Evolutionary conservation across 331 rosid genomes (phyloP).

Genomic region (Telfairia occidentalis): DNA sequence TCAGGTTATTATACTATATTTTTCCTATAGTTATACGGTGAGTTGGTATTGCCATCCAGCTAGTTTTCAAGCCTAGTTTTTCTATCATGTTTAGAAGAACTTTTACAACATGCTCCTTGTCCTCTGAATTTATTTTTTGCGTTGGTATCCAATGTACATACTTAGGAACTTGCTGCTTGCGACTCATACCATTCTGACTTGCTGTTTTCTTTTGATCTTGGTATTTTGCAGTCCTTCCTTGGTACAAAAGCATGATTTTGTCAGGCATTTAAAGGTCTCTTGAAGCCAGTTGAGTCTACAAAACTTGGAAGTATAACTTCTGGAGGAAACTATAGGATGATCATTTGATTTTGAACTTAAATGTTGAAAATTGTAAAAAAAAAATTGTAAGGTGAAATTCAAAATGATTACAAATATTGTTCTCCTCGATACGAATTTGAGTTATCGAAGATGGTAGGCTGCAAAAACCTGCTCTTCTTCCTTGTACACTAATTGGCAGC

Average conservation of each 20-base stretch:
- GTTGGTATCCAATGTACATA: background rate
- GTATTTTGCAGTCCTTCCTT: constrained; percentile 1
- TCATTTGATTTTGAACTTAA: constrained; percentile 1
- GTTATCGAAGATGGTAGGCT: constrained; percentile 2
- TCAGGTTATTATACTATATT: background rate
- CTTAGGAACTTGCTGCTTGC: background rate
- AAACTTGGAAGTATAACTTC: constrained; percentile 2
- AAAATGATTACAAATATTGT: constrained; percentile 6
- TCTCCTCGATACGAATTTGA: background rate
- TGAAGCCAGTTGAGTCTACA: background rate
- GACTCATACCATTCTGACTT: background rate
- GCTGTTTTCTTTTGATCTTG: background rate
- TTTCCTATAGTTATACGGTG: background rate
- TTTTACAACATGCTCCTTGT: background rate
- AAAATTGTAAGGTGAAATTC: background rate
- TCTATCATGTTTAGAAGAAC: background rate
- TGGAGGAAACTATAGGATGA: constrained; percentile 1
- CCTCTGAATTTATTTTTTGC: background rate
- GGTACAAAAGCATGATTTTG: background rate
- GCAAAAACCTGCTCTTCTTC: background rate
- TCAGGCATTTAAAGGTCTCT: background rate
- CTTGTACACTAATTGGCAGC: constrained; percentile 5
- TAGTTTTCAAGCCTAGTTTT: background rate
- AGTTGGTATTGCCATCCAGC: background rate
- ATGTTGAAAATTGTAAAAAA: constrained; percentile 5